Percentiles rank a stretch among this genome's conserved stretches.
These are phyloP conservation scores for Hordeum marinum DNA, from an alignment of 176 grass and related monocot genomes.

Conservation along the genomic window DNA sequence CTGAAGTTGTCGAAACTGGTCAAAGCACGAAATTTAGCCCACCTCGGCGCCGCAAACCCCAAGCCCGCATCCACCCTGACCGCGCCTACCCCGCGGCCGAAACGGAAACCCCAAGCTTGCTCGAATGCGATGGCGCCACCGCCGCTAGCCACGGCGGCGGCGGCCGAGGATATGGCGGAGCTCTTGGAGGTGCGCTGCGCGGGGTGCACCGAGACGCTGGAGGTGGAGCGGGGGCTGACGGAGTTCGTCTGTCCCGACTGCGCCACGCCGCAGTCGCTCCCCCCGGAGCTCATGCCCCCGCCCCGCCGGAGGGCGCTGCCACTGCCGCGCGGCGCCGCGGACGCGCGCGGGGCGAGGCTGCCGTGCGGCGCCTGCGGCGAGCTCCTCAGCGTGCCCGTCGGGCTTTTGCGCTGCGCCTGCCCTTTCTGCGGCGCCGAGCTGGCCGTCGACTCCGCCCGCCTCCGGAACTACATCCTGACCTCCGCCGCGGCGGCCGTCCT, in stretches of 20 bases:
- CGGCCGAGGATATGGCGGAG: neutral
- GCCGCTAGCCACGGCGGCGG: neutral
- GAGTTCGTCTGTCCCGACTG: conserved; percentile 50
- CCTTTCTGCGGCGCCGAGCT: conserved; percentile 27
- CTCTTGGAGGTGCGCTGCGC: conserved; percentile 26
- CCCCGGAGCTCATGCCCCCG: conserved; percentile 52
- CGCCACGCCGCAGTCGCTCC: conserved; percentile 40
- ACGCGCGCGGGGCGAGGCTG: neutral
- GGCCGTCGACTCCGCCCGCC: conserved; percentile 10
- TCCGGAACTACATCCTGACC: conserved; percentile 21
- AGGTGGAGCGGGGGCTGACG: conserved; percentile 24
- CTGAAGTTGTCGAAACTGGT: no score
- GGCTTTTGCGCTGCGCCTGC: conserved; percentile 11
- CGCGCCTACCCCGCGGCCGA: neutral
- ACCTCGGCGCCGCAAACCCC: no score
- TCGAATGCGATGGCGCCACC: neutral
- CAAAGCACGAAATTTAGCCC: no score
- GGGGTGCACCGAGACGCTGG: conserved; percentile 32
- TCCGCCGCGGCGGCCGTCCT: neutral
- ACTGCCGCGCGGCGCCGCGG: conserved; percentile 6
- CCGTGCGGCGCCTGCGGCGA: neutral
- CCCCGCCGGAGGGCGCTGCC: conserved; percentile 11
- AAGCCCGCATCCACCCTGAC: no score
- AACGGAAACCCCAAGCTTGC: neutral
- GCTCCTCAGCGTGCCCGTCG: conserved; percentile 24